A percentile compares a stretch with the other conserved stretches of the same genome.
Conservation (phyloP, 768 basidiomycete species). For the Collybia sordida region DNA sequence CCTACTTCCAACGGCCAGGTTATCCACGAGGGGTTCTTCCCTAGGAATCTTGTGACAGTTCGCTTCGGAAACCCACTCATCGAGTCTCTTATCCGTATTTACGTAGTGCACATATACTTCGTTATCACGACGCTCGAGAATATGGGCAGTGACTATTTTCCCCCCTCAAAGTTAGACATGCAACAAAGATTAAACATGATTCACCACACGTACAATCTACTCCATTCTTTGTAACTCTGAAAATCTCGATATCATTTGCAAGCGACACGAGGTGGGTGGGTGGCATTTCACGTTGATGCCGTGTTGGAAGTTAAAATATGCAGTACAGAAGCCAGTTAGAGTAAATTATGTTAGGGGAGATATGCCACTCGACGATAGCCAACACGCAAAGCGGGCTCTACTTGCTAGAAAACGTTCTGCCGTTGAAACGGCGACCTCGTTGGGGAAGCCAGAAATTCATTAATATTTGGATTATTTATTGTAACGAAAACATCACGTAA, state of each 20-base stretch:
- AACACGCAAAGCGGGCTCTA: too few relatives aligned
- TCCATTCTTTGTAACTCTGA: slow-evolving; percentile 33
- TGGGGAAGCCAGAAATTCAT: too few relatives aligned
- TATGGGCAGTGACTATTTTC: slow-evolving; percentile 43
- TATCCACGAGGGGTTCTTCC: slow-evolving; percentile 17
- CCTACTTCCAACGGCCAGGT: slow-evolving; percentile 12
- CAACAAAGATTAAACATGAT: slow-evolving; percentile 9
- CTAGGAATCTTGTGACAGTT: slow-evolving; percentile 31
- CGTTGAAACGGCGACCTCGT: too few relatives aligned
- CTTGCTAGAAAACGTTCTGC: too few relatives aligned
- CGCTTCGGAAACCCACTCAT: slow-evolving; percentile 66
- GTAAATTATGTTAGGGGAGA: too few relatives aligned
- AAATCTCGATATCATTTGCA: slow-evolving; percentile 24
- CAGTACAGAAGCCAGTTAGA: not conserved
- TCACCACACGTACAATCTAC: slow-evolving; percentile 24
- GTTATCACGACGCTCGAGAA: slow-evolving; percentile 50
- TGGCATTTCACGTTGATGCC: slow-evolving; percentile 18
- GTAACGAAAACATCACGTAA: too few relatives aligned
- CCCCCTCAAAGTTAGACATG: slow-evolving; percentile 10
- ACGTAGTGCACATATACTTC: slow-evolving; percentile 74
- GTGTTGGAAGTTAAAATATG: not conserved
- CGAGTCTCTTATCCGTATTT: slow-evolving; percentile 67
- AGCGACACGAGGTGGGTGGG: slow-evolving; percentile 25
- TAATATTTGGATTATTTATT: too few relatives aligned
- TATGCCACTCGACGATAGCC: too few relatives aligned